Conservation (phyloP, 2,329 filamentous ascomycete genomes). For the Cytospora chrysosperma region DNA sequence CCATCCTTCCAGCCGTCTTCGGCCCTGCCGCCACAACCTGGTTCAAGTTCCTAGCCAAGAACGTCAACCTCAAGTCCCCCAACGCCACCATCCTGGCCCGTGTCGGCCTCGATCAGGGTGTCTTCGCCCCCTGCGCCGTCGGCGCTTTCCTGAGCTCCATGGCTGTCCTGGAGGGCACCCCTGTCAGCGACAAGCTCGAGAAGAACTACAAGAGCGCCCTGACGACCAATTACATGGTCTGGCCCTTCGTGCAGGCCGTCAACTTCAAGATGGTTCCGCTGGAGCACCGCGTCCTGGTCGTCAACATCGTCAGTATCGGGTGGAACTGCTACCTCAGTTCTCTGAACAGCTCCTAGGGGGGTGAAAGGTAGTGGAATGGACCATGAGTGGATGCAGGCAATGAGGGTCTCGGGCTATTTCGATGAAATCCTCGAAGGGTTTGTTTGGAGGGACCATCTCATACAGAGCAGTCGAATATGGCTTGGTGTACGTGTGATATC, state of each 20-base stretch:
- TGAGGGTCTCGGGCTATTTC: neutral
- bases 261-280: slow-evolving; percentile 89
- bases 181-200: slow-evolving; percentile 63
- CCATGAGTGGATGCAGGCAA: neutral
- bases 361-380: neutral
- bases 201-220: slow-evolving; percentile 71
- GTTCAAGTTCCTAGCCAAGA: slow-evolving; percentile 75
- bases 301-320: slow-evolving; percentile 73
- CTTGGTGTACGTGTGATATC: neutral
- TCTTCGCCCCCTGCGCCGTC: slow-evolving; percentile 85
- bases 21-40: slow-evolving; percentile 84
- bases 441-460: neutral
- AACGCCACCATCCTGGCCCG: slow-evolving; percentile 73
- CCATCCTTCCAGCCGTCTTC: slow-evolving; percentile 62
- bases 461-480: neutral
- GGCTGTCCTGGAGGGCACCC: slow-evolving; percentile 73
- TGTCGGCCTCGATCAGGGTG: slow-evolving; percentile 74
- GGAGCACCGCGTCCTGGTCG: slow-evolving; percentile 79
- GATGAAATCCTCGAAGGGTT: neutral
- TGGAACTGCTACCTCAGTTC: slow-evolving; percentile 67
- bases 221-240: slow-evolving; percentile 81
- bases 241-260: slow-evolving; percentile 79
- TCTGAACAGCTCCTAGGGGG: slow-evolving; percentile 49
- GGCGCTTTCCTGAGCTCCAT: slow-evolving; percentile 79
- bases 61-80: slow-evolving; percentile 62